Percentiles rank a stretch among this genome's conserved stretches.
Conservation (phyloP, 2,329 filamentous ascomycete genomes). For the Colletotrichum tofieldiae region DNA sequence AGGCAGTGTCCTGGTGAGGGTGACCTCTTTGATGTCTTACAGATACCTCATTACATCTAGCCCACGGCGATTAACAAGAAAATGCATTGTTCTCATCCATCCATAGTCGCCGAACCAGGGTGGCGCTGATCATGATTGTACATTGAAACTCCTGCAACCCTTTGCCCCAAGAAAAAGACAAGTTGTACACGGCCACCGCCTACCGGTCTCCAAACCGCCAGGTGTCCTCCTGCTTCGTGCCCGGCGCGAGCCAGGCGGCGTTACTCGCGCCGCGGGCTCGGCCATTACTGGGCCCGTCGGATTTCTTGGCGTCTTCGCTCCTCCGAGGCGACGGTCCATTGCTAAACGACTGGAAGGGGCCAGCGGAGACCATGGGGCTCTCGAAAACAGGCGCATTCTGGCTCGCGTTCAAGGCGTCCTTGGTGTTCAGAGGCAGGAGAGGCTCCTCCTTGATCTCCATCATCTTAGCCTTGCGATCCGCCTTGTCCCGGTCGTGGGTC, state of each 20-base stretch:
- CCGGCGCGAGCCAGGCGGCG: conserved; percentile 79
- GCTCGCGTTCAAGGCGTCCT: conserved; percentile 52
- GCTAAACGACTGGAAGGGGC: conserved; percentile 54
- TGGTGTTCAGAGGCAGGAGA: conserved; percentile 77
- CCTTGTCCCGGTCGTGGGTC: conserved; percentile 89
- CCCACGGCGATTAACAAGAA: not conserved
- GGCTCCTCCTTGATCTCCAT: conserved; percentile 68
- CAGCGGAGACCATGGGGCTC: conserved; percentile 51
- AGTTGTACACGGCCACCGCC: conserved; percentile 46
- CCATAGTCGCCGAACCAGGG: conserved; percentile 12
- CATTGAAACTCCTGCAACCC: conserved; percentile 28
- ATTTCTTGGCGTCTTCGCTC: conserved; percentile 69
- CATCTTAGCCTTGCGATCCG: conserved; percentile 84
- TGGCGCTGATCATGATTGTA: conserved; percentile 34
- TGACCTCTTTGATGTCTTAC: not conserved
- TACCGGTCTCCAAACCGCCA: conserved; percentile 70
- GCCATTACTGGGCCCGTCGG: conserved; percentile 62
- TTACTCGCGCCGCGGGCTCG: conserved; percentile 63
- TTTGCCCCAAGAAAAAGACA: conserved; percentile 11
- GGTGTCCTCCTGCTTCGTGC: conserved; percentile 89
- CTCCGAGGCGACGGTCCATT: conserved; percentile 61
- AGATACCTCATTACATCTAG: not conserved
- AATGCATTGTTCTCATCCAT: conserved; percentile 26
- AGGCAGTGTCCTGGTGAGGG: conserved; percentile 1
- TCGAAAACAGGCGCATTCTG: conserved; percentile 55